Evolutionary conservation across 176 grass and related monocot genomes (phyloP).

Genomic region (Oryza rufipogon): DNA sequence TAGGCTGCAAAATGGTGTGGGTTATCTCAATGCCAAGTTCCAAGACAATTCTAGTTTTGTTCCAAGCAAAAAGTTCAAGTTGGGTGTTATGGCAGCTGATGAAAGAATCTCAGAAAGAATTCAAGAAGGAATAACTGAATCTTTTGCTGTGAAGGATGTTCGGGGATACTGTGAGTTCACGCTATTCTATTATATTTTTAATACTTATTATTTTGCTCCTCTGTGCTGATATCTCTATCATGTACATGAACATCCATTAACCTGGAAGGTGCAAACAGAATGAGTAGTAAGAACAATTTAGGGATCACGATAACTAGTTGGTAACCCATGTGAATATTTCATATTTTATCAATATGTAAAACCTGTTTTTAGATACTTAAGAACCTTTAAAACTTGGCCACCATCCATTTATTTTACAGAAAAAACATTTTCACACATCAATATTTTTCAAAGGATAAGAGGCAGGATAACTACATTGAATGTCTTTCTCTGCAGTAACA

Average conservation of each 20-base stretch:
- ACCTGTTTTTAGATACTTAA: too few species aligned
- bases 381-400: background rate
- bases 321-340: too few species aligned
- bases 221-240: too few species aligned
- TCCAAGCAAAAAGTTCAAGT: conserved; percentile 31
- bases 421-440: background rate
- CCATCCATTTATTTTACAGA: background rate
- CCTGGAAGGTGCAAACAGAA: too few species aligned
- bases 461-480: background rate
- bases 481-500: conserved; percentile 1
- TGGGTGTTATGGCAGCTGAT: conserved; percentile 42
- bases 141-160: conserved; percentile 22
- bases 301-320: too few species aligned
- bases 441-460: background rate
- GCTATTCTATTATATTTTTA: background rate
- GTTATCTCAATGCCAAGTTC: background rate
- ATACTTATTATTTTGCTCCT: background rate
- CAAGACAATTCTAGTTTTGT: conserved; percentile 41
- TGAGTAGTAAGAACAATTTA: too few species aligned
- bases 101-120: conserved; percentile 31
- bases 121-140: conserved; percentile 39
- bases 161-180: conserved; percentile 30
- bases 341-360: too few species aligned
- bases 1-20: conserved; percentile 35
- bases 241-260: too few species aligned